Percentiles rank a stretch among this genome's conserved stretches.
Evolutionary conservation across 441 rosid genomes (phyloP).

Genomic region (Gossypium trilobum): DNA sequence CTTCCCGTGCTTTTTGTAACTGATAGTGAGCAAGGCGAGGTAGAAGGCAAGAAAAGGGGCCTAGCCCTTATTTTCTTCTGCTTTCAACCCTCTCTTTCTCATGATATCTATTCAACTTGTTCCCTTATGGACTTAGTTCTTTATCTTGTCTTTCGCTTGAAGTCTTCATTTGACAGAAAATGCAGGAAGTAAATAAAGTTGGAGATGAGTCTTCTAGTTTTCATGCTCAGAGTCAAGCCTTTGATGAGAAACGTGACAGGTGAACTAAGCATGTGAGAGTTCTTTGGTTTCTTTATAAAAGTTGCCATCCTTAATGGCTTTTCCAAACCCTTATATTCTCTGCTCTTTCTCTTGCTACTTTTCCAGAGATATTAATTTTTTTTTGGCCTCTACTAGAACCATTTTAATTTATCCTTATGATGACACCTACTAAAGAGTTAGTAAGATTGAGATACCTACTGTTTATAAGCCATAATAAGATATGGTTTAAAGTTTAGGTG

Average conservation of each 20-base stretch:
- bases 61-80: constrained; percentile 3
- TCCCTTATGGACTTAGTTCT: neutral
- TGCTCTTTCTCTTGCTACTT: neutral
- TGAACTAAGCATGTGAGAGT: constrained; percentile 85
- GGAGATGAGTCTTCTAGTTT: constrained; percentile 25
- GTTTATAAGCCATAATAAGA: neutral
- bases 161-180: constrained; percentile 23
- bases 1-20: constrained; percentile 18
- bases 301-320: constrained; percentile 16
- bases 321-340: constrained; percentile 4
- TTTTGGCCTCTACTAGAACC: neutral
- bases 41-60: constrained; percentile 6
- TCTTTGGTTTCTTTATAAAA: constrained; percentile 47
- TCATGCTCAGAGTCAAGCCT: constrained; percentile 26
- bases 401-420: constrained; percentile 1
- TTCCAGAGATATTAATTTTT: neutral
- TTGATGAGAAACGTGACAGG: constrained; percentile 69
- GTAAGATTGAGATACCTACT: neutral
- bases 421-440: constrained; percentile 8
- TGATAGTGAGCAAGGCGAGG: neutral
- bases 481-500: neutral
- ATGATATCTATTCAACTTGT: neutral
- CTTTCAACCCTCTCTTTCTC: neutral
- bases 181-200: constrained; percentile 55
- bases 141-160: constrained; percentile 15